Evolutionary conservation across 805 yeast species (phyloP).

Genomic region (Suhomyces sp.): DNA sequence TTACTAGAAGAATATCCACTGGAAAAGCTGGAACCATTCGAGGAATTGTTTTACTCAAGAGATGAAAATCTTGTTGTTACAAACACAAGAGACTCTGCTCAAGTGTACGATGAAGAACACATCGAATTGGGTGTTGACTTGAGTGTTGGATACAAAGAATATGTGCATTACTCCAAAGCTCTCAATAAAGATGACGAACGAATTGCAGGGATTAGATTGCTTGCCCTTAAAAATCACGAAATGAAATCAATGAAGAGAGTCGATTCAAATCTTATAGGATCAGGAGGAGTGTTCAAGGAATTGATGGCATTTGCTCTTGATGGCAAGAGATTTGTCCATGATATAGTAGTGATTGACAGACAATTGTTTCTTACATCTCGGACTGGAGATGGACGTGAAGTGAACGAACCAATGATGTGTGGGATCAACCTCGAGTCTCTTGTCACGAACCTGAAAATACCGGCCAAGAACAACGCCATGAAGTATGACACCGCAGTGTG

Average conservation of each 20-base stretch:
- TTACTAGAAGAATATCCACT: no score
- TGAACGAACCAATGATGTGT: background rate
- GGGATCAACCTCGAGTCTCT: conserved; percentile 3
- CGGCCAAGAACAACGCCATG: background rate
- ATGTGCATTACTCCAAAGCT: background rate
- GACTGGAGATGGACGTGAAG: background rate
- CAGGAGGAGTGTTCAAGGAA: background rate
- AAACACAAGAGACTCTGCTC: background rate
- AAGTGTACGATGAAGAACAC: background rate
- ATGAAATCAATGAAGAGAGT: background rate
- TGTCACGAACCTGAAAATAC: background rate
- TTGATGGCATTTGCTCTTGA: background rate
- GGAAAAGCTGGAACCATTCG: conserved; percentile 1
- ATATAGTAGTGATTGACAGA: background rate
- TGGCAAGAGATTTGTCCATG: background rate
- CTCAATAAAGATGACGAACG: background rate
- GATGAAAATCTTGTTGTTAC: background rate
- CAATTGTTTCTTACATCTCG: background rate
- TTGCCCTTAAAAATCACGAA: background rate
- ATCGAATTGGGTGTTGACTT: background rate
- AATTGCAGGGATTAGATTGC: background rate
- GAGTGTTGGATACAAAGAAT: background rate
- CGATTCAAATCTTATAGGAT: background rate
- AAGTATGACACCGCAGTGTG: background rate
- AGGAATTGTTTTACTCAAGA: background rate